phyloP scores from a whole-genome alignment of 2,329 filamentous ascomycete species.

The Onygenales sp. region DNA sequence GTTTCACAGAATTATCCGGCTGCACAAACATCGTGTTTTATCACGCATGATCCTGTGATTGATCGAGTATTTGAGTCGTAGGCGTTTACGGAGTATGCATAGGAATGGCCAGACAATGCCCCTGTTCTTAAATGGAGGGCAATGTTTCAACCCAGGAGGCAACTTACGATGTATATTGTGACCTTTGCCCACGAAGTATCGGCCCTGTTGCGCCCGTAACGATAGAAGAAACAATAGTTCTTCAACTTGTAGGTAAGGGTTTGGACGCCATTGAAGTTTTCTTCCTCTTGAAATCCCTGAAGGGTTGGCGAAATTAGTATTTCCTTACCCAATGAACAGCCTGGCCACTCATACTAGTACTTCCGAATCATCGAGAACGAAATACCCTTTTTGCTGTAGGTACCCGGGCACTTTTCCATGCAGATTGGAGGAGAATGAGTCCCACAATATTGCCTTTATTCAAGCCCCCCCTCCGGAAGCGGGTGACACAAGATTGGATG shows the following conservation, averaged over 20 bases:
- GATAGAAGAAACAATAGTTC: no score
- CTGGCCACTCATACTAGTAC: neutral
- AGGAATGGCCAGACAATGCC: neutral
- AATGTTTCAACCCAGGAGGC: no score
- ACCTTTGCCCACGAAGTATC: no score
- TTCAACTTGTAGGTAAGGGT: no score
- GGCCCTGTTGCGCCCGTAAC: no score
- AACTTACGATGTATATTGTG: no score
- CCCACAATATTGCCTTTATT: neutral
- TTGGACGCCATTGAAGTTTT: no score
- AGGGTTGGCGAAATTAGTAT: neutral
- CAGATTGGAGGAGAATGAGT: neutral
- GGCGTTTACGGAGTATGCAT: neutral
- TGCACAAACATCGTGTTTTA: neutral
- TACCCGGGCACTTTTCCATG: constrained; percentile 4
- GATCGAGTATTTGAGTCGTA: neutral
- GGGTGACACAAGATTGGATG: constrained; percentile 4
- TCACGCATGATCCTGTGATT: neutral
- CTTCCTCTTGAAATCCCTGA: no score
- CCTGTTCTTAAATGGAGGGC: no score
- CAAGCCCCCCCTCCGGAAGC: neutral
- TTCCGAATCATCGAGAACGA: neutral
- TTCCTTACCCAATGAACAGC: neutral
- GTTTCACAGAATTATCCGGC: neutral
- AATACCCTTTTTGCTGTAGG: constrained; percentile 4